A percentile compares a stretch with the other conserved stretches of the same genome.
Conservation (phyloP, 441 rosid genomes). For the Eutrema salsugineum region DNA sequence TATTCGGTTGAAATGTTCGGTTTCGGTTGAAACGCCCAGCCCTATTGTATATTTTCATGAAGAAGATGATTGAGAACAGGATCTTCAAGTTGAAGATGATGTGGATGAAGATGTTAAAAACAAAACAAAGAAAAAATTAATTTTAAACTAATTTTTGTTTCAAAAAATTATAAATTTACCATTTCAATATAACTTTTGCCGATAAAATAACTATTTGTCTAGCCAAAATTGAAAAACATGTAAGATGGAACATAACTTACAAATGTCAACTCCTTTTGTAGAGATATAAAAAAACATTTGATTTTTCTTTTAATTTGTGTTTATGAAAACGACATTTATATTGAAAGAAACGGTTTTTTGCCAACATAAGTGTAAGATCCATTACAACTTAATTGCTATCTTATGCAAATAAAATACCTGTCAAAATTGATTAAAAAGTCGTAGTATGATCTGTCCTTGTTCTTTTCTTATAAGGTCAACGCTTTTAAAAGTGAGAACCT, state of each 20-base stretch:
- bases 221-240: neutral
- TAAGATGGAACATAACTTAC: neutral
- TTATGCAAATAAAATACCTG: neutral
- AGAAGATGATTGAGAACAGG: too few species aligned
- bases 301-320: neutral
- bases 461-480: conserved; percentile 15
- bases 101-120: too few species aligned
- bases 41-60: too few species aligned
- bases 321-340: neutral
- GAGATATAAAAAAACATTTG: neutral
- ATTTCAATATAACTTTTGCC: neutral
- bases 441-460: conserved; percentile 16
- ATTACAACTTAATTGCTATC: conserved; percentile 14
- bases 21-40: too few species aligned
- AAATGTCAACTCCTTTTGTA: neutral
- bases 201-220: neutral
- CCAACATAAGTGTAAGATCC: neutral
- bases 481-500: neutral
- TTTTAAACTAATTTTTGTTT: neutral
- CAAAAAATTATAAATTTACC: neutral
- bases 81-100: too few species aligned
- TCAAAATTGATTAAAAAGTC: neutral
- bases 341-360: neutral
- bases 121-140: too few species aligned
- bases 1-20: too few species aligned